Evolutionary conservation across 208 protist species (phyloP).

Genomic region (Acanthamoeba royreba): DNA sequence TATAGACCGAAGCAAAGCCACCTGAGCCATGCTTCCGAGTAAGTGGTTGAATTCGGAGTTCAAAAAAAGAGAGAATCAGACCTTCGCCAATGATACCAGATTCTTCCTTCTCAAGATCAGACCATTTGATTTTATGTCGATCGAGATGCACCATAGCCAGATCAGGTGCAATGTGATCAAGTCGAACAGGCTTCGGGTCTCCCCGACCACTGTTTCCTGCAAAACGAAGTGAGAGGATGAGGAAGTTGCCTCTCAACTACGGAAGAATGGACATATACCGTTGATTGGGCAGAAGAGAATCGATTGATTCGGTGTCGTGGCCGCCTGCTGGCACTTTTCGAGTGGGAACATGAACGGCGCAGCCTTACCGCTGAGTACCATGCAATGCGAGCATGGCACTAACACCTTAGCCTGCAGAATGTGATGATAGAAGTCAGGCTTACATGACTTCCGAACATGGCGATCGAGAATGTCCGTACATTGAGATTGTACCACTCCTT

Average conservation of each 20-base stretch:
- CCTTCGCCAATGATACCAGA: too few species aligned
- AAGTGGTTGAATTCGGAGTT: too few species aligned
- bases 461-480: neutral
- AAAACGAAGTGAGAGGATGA: too few species aligned
- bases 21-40: too few species aligned
- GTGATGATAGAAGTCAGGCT: too few species aligned
- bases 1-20: neutral
- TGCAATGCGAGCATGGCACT: slow-evolving; percentile 35
- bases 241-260: too few species aligned
- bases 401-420: neutral
- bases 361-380: neutral
- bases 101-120: neutral
- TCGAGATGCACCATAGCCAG: slow-evolving; percentile 32
- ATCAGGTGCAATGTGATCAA: slow-evolving; percentile 17
- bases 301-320: neutral
- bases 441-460: neutral
- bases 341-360: neutral
- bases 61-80: too few species aligned
- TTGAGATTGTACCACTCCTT: slow-evolving; percentile 42
- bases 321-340: slow-evolving; percentile 21
- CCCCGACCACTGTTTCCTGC: neutral
- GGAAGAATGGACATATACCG: too few species aligned
- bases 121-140: neutral
- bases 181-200: neutral
- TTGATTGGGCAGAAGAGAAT: slow-evolving; percentile 8